Conservation (phyloP, 2,329 filamentous ascomycete genomes). For the Aspergillus flavus region DNA sequence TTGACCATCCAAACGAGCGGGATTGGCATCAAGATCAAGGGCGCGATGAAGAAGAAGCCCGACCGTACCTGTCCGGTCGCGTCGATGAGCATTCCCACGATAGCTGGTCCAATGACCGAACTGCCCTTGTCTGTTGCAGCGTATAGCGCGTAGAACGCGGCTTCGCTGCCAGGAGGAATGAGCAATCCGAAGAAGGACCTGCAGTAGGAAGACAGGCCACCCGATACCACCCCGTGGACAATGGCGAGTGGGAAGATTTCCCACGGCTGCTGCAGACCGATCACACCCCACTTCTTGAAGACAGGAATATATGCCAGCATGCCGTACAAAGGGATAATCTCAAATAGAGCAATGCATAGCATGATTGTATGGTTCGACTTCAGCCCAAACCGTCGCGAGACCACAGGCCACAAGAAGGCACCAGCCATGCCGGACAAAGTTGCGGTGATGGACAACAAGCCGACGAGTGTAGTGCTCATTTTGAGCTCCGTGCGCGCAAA, state of each 20-base stretch:
- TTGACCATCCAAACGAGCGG: conserved; percentile 76
- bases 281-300: conserved; percentile 69
- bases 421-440: conserved; percentile 79
- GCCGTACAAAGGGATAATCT: conserved; percentile 87
- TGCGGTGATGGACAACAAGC: conserved; percentile 85
- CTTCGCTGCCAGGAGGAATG: conserved; percentile 86
- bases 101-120: conserved; percentile 84
- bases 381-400: conserved; percentile 68
- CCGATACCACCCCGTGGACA: conserved; percentile 84
- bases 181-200: conserved; percentile 83
- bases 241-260: conserved; percentile 90
- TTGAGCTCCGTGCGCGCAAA: conserved; percentile 87
- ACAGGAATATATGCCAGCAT: conserved; percentile 80
- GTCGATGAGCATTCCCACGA: conserved; percentile 87
- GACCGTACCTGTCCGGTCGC: conserved; percentile 72
- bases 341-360: conserved; percentile 82
- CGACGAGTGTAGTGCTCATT: conserved; percentile 80
- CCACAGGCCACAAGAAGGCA: conserved; percentile 79
- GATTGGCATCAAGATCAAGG: conserved; percentile 77
- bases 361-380: conserved; percentile 82
- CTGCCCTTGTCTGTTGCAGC: conserved; percentile 94
- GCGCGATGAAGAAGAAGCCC: conserved; percentile 86
- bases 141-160: conserved; percentile 90
- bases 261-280: conserved; percentile 84
- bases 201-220: conserved; percentile 83